Evolutionary conservation across 1,284 basidiomycete species (phyloP), one percentile per base, ranked within the genome.

Genomic region (Ustilago cynodontis): DNA sequence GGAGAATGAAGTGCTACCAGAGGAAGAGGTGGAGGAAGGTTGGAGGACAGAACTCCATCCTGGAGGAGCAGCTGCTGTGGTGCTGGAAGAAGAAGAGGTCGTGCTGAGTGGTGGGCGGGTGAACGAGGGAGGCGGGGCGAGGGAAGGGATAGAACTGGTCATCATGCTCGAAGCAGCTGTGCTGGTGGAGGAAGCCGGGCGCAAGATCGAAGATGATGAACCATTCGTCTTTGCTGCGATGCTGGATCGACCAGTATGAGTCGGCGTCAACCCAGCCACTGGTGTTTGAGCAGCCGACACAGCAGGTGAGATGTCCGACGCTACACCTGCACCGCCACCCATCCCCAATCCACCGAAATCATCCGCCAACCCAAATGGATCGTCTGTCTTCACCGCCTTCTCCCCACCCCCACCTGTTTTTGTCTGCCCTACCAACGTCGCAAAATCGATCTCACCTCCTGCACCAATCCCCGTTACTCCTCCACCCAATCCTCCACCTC

Each of bases 381-480:
- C 77, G 26, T 67, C 60, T 8, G 37, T 62, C n/a, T 35, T 61
- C 7, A 69, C 73, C 9, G 35, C 31, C 56, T 54, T 59, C 26
- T 63, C 55, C 6, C 57, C 72, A 22, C 73, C 67, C 0, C 43
- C 61, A 8, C 50, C 54, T 0, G 59, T 55, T 54, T 67, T 77
- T 8, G 74, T 75, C 51, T 78, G 72, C 10, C 84, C 82, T 1
- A 85, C 81, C 11, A 85, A 52, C 11, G 82, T 80, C 5, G 79
- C 83, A 60, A 85, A 85, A 45, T 83, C 83, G 22, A 85, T 77
- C 58, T 85, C 83, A 14, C 80, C 82, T 6, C 65, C 68, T 5
- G 72, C 57, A 10, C 66, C 74, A 28, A 79, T 76, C 14, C 64
- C 77, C 5, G 66, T 77, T n/a, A 72, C 70, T n/a, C 67, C 72